Conservation (phyloP, 1,139 yeast species). For the Pichia sp. region DNA sequence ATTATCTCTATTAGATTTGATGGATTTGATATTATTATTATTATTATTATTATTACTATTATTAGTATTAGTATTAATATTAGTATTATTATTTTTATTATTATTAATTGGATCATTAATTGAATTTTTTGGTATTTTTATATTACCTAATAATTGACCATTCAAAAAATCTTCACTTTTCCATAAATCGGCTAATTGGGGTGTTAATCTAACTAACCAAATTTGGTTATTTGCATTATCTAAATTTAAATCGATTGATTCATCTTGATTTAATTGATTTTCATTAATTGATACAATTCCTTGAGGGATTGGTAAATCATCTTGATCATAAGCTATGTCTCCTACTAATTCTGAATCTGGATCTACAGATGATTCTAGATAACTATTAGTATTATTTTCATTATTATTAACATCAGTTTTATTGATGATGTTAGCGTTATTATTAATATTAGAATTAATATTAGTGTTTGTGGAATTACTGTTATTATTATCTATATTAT, state of each 20-base stretch:
- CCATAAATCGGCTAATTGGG: constrained; percentile 82
- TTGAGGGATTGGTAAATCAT: constrained; percentile 28
- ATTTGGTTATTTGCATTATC: constrained; percentile 55
- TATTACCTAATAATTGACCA: constrained; percentile 77
- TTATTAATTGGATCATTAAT: no score
- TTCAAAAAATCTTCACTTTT: constrained; percentile 54
- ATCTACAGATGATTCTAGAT: no score
- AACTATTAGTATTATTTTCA: no score
- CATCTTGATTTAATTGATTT: constrained; percentile 31
- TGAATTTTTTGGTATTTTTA: constrained; percentile 51
- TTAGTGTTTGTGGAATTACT: no score
- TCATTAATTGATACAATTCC: constrained; percentile 31
- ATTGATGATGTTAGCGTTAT: no score
- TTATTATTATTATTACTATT: no score
- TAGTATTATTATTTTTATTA: no score
- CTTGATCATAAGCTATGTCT: constrained; percentile 25
- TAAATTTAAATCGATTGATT: constrained; percentile 59
- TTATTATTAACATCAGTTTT: no score
- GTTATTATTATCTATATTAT: no score
- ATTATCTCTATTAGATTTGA: no score
- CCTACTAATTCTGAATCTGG: not conserved
- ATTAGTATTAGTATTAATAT: not conserved
- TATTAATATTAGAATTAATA: no score
- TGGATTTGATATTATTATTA: no score
- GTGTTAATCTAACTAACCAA: constrained; percentile 90